A percentile compares a stretch with the other conserved stretches of the same genome.
phyloP scores from a whole-genome alignment of 805 yeast genomes.

The Candida succiphila region DNA sequence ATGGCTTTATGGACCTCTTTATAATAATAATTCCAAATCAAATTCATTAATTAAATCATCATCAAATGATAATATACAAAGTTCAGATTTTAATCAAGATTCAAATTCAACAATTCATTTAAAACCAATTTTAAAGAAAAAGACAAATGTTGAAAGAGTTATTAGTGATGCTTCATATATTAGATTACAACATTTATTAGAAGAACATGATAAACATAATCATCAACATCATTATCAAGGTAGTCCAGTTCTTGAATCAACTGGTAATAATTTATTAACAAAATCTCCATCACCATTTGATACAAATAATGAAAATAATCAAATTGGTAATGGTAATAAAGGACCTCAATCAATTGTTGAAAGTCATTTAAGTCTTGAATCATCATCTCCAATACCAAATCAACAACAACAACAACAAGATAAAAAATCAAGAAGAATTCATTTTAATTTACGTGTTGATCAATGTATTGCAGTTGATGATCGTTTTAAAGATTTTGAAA shows the following conservation, averaged over 20 bases:
- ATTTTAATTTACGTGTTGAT: slow-evolving; percentile 88
- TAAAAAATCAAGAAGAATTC: slow-evolving; percentile 60
- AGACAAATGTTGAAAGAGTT: slow-evolving; percentile 77
- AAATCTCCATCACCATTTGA: slow-evolving; percentile 4
- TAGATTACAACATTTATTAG: slow-evolving; percentile 19
- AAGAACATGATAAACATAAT: slow-evolving; percentile 14
- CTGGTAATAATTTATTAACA: slow-evolving; percentile 8
- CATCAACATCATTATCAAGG: slow-evolving; percentile 20
- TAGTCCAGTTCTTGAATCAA: slow-evolving; percentile 23
- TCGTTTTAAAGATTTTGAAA: slow-evolving; percentile 13
- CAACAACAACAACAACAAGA: slow-evolving; percentile 2
- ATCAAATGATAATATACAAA: not conserved
- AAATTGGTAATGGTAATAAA: not conserved
- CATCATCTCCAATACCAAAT: slow-evolving; percentile 1
- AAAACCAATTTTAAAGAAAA: slow-evolving; percentile 82
- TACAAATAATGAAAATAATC: not conserved
- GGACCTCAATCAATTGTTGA: slow-evolving; percentile 13
- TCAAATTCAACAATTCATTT: slow-evolving; percentile 21
- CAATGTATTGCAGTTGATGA: slow-evolving; percentile 78
- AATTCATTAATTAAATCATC: slow-evolving; percentile 4
- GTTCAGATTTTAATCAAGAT: not conserved
- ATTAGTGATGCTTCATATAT: slow-evolving; percentile 42
- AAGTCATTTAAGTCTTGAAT: slow-evolving; percentile 7
- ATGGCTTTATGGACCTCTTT: slow-evolving; percentile 90
- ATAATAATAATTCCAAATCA: slow-evolving; percentile 12